phyloP scores from a whole-genome alignment of 2,329 filamentous ascomycete species.

The Penicillium sp. region DNA sequence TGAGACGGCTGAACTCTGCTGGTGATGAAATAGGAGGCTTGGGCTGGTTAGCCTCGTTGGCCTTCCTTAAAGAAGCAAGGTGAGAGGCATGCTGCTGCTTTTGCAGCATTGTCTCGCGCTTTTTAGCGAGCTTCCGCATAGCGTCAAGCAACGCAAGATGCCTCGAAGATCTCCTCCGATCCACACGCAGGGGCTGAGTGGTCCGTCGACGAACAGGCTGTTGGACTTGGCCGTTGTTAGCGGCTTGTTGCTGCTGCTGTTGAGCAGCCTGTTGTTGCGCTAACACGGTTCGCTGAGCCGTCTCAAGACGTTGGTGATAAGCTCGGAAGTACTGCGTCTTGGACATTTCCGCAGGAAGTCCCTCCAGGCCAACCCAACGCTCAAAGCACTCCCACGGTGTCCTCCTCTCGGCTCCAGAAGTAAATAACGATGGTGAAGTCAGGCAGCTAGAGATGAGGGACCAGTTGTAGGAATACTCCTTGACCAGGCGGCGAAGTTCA shows the following conservation, averaged over 20 bases:
- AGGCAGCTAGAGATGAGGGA: conserved; percentile 84
- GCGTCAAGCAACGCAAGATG: conserved; percentile 87
- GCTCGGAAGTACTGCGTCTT: conserved; percentile 94
- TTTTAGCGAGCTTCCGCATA: conserved; percentile 94
- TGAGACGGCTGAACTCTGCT: conserved; percentile 84
- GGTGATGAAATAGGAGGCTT: conserved; percentile 69
- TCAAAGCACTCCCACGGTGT: conserved; percentile 99
- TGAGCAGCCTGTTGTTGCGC: conserved; percentile 55
- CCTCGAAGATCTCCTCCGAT: conserved; percentile 79
- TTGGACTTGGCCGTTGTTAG: conserved; percentile 53
- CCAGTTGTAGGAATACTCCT: conserved; percentile 97
- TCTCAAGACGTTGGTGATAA: conserved; percentile 62
- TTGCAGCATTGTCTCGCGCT: conserved; percentile 77
- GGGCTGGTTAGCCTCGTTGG: conserved; percentile 65
- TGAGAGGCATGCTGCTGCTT: conserved; percentile 81
- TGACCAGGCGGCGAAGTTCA: conserved; percentile 77
- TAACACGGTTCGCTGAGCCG: conserved; percentile 59
- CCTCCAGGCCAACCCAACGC: conserved; percentile 89
- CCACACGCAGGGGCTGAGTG: conserved; percentile 74
- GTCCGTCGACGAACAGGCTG: conserved; percentile 66
- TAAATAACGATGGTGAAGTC: conserved; percentile 69
- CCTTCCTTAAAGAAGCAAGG: conserved; percentile 77
- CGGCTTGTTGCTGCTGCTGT: conserved; percentile 50
- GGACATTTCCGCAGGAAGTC: conserved; percentile 85
- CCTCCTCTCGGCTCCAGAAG: conserved; percentile 82